A percentile compares a stretch with the other conserved stretches of the same genome.
Evolutionary conservation across 2,329 filamentous ascomycete species (phyloP).

Genomic region (Helotiales sp.): DNA sequence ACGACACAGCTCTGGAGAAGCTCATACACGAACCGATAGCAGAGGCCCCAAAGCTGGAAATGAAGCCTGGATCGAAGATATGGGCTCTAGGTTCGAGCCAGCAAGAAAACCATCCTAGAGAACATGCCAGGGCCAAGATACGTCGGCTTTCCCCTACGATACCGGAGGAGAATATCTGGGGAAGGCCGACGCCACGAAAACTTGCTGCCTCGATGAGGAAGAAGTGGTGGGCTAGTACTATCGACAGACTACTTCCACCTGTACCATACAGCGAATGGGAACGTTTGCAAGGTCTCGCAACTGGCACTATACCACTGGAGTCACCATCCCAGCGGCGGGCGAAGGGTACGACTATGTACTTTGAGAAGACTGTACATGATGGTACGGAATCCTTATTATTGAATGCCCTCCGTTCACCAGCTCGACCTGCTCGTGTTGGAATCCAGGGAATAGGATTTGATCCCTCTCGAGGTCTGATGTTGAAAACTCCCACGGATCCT

Average conservation of each 20-base stretch:
- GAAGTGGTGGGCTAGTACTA: conserved; percentile 48
- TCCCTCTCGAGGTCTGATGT: neutral
- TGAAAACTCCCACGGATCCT: neutral
- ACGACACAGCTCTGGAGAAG: conserved; percentile 43
- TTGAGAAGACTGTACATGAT: neutral
- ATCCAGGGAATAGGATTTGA: neutral
- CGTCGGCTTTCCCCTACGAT: conserved; percentile 36
- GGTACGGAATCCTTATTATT: neutral
- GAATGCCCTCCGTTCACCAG: neutral
- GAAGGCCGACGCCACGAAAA: conserved; percentile 42
- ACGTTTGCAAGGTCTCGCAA: conserved; percentile 46
- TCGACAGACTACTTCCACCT: conserved; percentile 54
- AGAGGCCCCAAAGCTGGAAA: neutral
- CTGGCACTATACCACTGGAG: conserved; percentile 31
- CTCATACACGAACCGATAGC: conserved; percentile 16
- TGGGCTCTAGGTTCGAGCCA: conserved; percentile 28
- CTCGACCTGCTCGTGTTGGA: neutral
- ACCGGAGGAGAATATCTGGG: conserved; percentile 51
- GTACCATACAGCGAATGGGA: conserved; percentile 56
- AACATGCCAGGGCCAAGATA: conserved; percentile 14
- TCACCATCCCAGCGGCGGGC: conserved; percentile 24
- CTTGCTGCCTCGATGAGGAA: conserved; percentile 44
- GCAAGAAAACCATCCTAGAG: conserved; percentile 16
- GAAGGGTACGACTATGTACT: neutral
- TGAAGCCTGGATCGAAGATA: conserved; percentile 20